A percentile compares a stretch with the other conserved stretches of the same genome.
phyloP scores from a whole-genome alignment of 441 rosid genomes.

The Gossypium schwendimanii region DNA sequence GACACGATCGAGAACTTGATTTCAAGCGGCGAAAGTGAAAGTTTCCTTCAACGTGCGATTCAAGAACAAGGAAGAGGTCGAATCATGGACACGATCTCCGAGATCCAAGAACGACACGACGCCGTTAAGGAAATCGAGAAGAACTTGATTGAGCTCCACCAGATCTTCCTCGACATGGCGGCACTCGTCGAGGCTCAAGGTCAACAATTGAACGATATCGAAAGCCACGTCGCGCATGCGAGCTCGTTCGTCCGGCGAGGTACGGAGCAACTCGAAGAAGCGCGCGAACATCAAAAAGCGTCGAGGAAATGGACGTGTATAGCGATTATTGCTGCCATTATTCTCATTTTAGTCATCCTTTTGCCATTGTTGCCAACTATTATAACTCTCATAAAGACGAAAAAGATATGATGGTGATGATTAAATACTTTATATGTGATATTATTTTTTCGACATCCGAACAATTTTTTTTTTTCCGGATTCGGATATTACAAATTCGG shows the following conservation, averaged over 20 bases:
- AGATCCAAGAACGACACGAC: constrained; percentile 82
- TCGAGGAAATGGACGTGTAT: constrained; percentile 78
- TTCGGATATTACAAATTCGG: neutral
- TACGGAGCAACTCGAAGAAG: constrained; percentile 62
- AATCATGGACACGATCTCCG: constrained; percentile 67
- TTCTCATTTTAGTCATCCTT: constrained; percentile 33
- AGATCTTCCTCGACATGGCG: constrained; percentile 89
- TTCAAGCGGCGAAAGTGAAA: constrained; percentile 79
- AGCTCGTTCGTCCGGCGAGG: constrained; percentile 85
- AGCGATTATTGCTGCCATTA: constrained; percentile 40
- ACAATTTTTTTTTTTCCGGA: no score
- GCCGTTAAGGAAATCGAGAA: constrained; percentile 89
- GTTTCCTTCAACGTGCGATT: constrained; percentile 74
- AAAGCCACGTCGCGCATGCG: constrained; percentile 80
- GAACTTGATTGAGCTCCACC: constrained; percentile 70
- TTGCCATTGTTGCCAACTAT: constrained; percentile 52
- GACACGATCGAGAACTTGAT: constrained; percentile 68
- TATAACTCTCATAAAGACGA: constrained; percentile 21
- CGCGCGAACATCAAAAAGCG: constrained; percentile 66
- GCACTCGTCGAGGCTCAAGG: constrained; percentile 84
- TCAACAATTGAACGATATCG: constrained; percentile 76
- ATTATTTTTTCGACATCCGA: no score
- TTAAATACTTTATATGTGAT: no score
- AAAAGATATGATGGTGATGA: neutral
- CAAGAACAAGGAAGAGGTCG: constrained; percentile 88